phyloP scores from a whole-genome alignment of 75 land plant genomes.

The Chamaecyparis obtusa region DNA sequence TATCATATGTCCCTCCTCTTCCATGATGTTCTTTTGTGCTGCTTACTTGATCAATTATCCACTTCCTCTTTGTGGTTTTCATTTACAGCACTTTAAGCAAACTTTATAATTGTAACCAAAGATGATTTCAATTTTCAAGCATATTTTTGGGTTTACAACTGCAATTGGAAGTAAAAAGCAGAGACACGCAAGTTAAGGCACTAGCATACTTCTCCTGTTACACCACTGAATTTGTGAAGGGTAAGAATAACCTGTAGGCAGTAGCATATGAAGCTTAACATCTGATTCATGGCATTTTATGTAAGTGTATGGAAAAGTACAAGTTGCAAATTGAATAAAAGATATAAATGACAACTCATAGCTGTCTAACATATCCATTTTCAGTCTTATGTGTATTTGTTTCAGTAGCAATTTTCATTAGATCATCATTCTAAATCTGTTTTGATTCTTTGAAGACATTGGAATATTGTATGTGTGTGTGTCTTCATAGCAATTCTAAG shows the following conservation, averaged over 20 bases:
- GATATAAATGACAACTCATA: background rate
- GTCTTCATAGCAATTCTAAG: background rate
- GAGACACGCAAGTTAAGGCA: background rate
- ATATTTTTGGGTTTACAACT: background rate
- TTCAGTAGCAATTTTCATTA: background rate
- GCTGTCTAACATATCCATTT: background rate
- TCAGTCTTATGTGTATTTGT: background rate
- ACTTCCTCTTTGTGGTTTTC: background rate
- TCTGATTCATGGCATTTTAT: background rate
- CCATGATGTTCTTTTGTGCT: background rate
- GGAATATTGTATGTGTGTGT: background rate
- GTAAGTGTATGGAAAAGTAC: background rate
- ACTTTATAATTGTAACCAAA: background rate
- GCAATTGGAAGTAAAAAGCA: background rate
- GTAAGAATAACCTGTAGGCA: background rate
- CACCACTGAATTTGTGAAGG: too few species aligned
- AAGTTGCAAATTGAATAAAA: background rate
- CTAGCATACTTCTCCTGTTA: background rate
- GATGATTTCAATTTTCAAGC: background rate
- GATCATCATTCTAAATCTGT: background rate
- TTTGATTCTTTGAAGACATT: background rate
- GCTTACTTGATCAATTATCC: background rate
- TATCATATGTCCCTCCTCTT: background rate
- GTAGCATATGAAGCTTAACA: background rate
- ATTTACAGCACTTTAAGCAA: background rate